A percentile compares a stretch with the other conserved stretches of the same genome.
Conservation (phyloP, 2,329 filamentous ascomycete species). For the Trichoderma endophyticum region DNA sequence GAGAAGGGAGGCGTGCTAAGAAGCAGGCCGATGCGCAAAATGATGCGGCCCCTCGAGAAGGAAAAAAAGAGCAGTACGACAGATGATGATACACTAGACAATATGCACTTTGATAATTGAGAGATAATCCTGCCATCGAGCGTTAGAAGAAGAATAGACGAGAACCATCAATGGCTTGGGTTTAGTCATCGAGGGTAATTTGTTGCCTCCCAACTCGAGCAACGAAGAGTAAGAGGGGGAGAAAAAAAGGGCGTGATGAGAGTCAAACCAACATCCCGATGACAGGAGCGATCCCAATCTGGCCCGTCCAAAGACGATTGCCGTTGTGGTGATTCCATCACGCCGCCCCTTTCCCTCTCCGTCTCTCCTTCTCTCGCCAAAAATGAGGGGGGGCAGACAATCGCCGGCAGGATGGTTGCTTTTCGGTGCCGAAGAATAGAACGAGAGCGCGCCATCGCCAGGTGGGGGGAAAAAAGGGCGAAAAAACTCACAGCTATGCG, state of each 20-base stretch:
- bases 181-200: neutral
- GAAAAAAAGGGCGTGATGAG: neutral
- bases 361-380: neutral
- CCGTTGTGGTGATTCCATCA: neutral
- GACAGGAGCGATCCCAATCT: neutral
- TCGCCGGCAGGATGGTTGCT: constrained; percentile 3
- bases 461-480: constrained; percentile 7
- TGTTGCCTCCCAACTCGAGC: neutral
- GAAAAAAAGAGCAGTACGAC: constrained; percentile 18
- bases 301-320: constrained; percentile 1
- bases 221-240: neutral
- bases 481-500: neutral
- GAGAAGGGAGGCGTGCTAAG: constrained; percentile 21
- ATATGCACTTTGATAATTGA: constrained; percentile 20
- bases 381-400: neutral
- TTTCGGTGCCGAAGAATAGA: neutral
- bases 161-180: constrained; percentile 1
- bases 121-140: constrained; percentile 2
- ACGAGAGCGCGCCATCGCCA: constrained; percentile 6
- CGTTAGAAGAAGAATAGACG: neutral
- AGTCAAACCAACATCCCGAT: neutral
- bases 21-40: constrained; percentile 30
- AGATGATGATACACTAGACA: constrained; percentile 33
- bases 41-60: constrained; percentile 30
- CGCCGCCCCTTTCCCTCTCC: neutral